Evolutionary conservation across 1,284 basidiomycete species (phyloP).

Genomic region (Omphalotus olearius): DNA sequence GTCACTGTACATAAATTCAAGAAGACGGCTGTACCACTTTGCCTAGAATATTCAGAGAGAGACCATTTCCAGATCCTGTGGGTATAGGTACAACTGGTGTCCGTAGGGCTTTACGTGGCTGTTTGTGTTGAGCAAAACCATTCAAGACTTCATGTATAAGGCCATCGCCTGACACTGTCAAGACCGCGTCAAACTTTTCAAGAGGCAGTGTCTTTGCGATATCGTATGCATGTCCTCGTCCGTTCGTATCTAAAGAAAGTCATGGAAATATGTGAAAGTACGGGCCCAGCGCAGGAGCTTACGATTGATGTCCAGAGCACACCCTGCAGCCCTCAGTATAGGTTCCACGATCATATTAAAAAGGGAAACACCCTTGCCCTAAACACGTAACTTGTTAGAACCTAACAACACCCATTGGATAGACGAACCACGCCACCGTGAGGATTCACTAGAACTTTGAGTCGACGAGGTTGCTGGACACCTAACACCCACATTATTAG

Average conservation of each 20-base stretch:
- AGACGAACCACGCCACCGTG: conserved; percentile 66
- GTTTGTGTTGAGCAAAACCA: conserved; percentile 74
- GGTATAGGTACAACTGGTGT: conserved; percentile 86
- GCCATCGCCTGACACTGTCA: conserved; percentile 89
- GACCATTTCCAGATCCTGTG: conserved; percentile 82
- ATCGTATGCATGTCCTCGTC: conserved; percentile 69
- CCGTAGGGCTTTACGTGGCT: conserved; percentile 67
- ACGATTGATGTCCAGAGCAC: conserved; percentile 61
- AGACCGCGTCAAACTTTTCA: conserved; percentile 66
- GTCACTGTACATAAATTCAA: neutral
- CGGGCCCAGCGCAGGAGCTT: conserved; percentile 13
- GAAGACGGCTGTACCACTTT: conserved; percentile 37
- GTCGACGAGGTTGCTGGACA: conserved; percentile 38
- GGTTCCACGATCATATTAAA: conserved; percentile 75
- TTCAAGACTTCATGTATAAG: conserved; percentile 91
- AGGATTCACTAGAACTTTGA: conserved; percentile 87
- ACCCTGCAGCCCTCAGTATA: conserved; percentile 76
- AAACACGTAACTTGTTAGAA: too few species aligned
- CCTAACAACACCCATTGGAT: too few species aligned
- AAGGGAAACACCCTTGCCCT: conserved; percentile 67
- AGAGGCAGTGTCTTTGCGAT: conserved; percentile 61
- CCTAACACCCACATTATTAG: conserved; percentile 31
- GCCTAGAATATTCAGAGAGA: conserved; percentile 74
- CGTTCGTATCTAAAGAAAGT: conserved; percentile 59
- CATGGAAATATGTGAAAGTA: neutral